Evolutionary conservation across 2,329 filamentous ascomycete genomes (phyloP), one percentile per base, ranked within the genome.

Genomic region (Shiraia sp.): DNA sequence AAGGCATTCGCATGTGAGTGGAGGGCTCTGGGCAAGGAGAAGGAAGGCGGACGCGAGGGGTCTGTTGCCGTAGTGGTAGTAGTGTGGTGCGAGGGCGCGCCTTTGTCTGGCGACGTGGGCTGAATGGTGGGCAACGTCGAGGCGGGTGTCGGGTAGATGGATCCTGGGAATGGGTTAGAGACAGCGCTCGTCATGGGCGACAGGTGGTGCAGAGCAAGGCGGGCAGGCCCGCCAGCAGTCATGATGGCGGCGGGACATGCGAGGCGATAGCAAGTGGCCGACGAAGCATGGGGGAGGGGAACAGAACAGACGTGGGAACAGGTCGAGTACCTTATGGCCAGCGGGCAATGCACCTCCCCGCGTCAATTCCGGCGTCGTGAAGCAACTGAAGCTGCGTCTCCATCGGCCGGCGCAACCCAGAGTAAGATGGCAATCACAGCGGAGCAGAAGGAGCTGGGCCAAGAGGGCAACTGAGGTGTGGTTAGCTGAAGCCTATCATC

Each of bases 311-410:
- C n/a, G n/a, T n/a, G 44, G 50, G 45, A 49, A 37, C 32, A 45
- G 48, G 41, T 22, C 13, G 42, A 40, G 45, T 42, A 45, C 33
- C 35, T 37, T 15, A 46, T 27, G 38, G 45, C 47, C 52, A 53
- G 49, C 53, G 50, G 52, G 53, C 56, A 51, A 49, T 49, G 51
- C 53, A 49, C 64, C 61, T 56, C 61, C 59, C 49, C 58, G 48
- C 63, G 53, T 55, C 64, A 50, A 51, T 51, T 59, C 54, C 64
- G 53, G 51, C 61, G 59, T 66, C 57, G 53, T 61, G 53, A 56
- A 46, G 43, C 49, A 55, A 42, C 50, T 55, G 52, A 57, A 53
- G 59, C 57, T 37, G 49, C 60, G 42, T 63, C 64, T 66, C 65
- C 65, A 68, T 67, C 47, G 56, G 60, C 61, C 57, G 52, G 49